Conservation (phyloP, 2,329 filamentous ascomycete genomes). For the Didymella sp. region DNA sequence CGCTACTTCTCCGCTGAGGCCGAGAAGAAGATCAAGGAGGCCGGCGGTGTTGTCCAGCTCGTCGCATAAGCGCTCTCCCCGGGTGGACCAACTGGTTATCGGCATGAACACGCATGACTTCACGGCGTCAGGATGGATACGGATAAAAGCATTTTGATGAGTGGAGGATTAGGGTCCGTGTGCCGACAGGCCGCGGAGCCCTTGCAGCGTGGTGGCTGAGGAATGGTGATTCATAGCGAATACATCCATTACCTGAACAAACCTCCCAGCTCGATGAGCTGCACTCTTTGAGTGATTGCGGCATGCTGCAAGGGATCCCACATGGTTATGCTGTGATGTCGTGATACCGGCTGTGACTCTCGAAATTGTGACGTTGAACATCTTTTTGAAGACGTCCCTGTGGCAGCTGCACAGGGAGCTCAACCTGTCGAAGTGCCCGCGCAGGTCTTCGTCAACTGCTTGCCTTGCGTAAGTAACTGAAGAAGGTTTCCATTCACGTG, state of each 20-base stretch:
- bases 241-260: slow-evolving; percentile 60
- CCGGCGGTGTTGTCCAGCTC: slow-evolving; percentile 93
- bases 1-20: slow-evolving; percentile 95
- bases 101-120: slow-evolving; percentile 32
- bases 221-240: slow-evolving; percentile 55
- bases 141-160: slow-evolving; percentile 34
- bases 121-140: slow-evolving; percentile 36
- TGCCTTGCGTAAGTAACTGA: slow-evolving; percentile 3
- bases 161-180: slow-evolving; percentile 38
- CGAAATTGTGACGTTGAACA: neutral
- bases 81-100: slow-evolving; percentile 11
- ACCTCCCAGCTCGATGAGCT: slow-evolving; percentile 39
- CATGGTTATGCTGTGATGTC: slow-evolving; percentile 1
- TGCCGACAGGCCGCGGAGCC: slow-evolving; percentile 35
- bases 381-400: too few species aligned
- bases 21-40: slow-evolving; percentile 98
- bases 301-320: neutral
- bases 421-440: neutral
- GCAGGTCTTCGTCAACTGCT: neutral
- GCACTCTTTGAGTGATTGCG: slow-evolving; percentile 10
- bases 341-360: neutral
- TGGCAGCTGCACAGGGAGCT: too few species aligned
- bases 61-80: slow-evolving; percentile 71
- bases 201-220: slow-evolving; percentile 62
- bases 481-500: neutral